Conservation (phyloP, 441 rosid genomes). For the Corymbia calophylla region DNA sequence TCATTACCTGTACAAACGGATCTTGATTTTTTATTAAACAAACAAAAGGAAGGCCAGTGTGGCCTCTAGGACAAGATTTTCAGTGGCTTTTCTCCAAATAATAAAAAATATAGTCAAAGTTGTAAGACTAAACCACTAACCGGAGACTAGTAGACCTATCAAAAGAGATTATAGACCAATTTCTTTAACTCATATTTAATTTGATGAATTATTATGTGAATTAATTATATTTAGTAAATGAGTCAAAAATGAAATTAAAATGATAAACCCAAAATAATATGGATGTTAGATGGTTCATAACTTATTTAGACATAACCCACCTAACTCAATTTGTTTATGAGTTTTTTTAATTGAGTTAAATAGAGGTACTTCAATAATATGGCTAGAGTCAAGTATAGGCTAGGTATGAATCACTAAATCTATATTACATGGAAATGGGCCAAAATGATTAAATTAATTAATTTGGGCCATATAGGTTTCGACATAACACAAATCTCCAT, state of each 20-base stretch:
- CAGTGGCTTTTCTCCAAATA: not conserved
- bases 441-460: not conserved
- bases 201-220: not conserved
- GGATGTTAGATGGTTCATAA: not conserved
- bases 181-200: not conserved
- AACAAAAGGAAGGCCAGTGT: not conserved
- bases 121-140: not conserved
- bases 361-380: not conserved
- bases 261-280: not conserved
- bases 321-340: not conserved
- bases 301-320: not conserved
- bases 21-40: not conserved
- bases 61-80: not conserved
- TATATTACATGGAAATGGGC: fast-evolving
- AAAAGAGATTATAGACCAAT: not conserved
- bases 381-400: not conserved
- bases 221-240: not conserved
- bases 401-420: not conserved
- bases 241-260: not conserved
- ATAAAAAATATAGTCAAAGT: not conserved
- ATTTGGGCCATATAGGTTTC: fast-evolving
- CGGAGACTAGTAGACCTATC: not conserved
- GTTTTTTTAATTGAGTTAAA: not conserved
- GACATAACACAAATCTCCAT: not conserved
- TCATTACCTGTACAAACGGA: not conserved